phyloP scores from a whole-genome alignment of 148 eudicot genomes.

The Vaccinium darrowii region DNA sequence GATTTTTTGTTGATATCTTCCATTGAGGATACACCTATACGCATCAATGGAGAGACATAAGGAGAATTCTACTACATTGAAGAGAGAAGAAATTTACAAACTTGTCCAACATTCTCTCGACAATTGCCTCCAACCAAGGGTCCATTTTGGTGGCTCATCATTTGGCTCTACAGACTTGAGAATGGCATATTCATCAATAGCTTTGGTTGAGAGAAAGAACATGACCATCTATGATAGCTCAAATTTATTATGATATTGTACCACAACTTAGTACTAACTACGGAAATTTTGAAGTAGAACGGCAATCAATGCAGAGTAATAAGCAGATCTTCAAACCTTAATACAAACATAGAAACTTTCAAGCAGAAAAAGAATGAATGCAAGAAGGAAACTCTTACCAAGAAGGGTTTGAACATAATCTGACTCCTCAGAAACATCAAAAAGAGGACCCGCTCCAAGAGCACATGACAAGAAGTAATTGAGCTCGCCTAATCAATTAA shows the following conservation, averaged over 20 bases:
- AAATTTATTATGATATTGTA: no score
- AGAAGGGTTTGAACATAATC: constrained; percentile 93
- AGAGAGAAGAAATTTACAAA: constrained; percentile 33
- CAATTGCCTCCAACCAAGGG: constrained; percentile 90
- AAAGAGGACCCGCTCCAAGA: no score
- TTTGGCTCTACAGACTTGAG: constrained; percentile 69
- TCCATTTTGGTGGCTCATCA: constrained; percentile 62
- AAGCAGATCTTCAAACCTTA: not conserved
- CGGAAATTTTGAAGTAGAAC: not conserved
- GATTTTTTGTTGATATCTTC: constrained; percentile 81
- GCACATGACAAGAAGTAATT: constrained; percentile 95
- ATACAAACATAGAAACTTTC: not conserved
- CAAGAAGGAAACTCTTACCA: constrained; percentile 41
- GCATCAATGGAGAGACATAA: constrained; percentile 9
- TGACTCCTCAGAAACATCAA: constrained; percentile 96
- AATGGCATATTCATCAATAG: constrained; percentile 92
- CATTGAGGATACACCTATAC: constrained; percentile 74
- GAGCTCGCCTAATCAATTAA: constrained; percentile 78
- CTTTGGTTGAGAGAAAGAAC: constrained; percentile 60
- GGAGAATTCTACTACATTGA: not conserved
- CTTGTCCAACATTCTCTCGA: constrained; percentile 97
- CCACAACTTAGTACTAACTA: no score
- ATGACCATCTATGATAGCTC: not conserved
- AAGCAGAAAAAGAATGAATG: not conserved
- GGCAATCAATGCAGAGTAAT: not conserved